phyloP scores from a whole-genome alignment of 140 eudicot genomes.

The Anethum foeniculum region DNA sequence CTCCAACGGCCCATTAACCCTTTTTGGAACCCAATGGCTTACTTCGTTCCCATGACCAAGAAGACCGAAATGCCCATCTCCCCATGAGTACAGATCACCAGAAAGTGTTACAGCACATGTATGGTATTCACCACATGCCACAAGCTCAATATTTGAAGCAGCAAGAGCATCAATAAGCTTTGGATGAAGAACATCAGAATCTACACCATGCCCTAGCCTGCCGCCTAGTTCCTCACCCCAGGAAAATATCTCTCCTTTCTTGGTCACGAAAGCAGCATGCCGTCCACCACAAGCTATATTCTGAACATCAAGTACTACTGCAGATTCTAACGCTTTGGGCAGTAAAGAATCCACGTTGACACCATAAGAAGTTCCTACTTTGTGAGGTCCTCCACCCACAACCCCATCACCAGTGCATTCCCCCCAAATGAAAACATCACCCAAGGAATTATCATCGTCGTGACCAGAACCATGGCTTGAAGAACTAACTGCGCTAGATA shows the following conservation, averaged over 20 bases:
- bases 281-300: constrained; percentile 94
- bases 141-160: constrained; percentile 71
- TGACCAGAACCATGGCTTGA: constrained; percentile 98
- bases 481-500: constrained; percentile 95
- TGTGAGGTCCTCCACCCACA: constrained; percentile 50
- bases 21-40: constrained; percentile 91
- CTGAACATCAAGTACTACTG: constrained; percentile 93
- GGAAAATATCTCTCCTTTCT: constrained; percentile 90
- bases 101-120: constrained; percentile 95
- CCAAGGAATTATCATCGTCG: constrained; percentile 93
- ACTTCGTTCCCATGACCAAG: constrained; percentile 98
- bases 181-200: constrained; percentile 79
- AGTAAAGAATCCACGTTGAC: constrained; percentile 55
- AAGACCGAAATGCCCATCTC: constrained; percentile 86
- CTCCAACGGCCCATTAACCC: constrained; percentile 85
- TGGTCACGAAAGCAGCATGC: constrained; percentile 88
- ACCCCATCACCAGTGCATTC: constrained; percentile 73
- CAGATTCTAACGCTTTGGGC: constrained; percentile 89
- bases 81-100: constrained; percentile 96
- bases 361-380: constrained; percentile 43
- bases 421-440: constrained; percentile 99
- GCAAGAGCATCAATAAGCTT: constrained; percentile 74
- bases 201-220: constrained; percentile 96
- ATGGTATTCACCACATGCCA: constrained; percentile 93
- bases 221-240: constrained; percentile 98